Evolutionary conservation across 1,139 yeast genomes (phyloP), one percentile per base, ranked within the genome.

Genomic region (Zygosaccharomyces sapae): DNA sequence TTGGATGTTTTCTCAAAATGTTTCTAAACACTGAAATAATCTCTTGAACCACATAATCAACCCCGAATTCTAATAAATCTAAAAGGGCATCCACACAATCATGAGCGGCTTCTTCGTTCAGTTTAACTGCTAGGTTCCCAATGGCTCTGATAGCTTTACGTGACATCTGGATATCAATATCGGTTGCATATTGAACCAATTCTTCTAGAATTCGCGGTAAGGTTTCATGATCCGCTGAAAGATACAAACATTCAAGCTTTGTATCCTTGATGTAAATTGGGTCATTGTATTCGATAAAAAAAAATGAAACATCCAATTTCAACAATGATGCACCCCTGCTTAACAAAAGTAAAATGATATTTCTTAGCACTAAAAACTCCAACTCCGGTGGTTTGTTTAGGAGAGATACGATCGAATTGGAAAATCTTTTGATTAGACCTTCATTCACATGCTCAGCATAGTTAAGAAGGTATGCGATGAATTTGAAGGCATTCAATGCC

Each of bases 261-360:
- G 97, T 86, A 57, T 89, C 94, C 65, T 89, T 88, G 61, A 92
- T 83, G 63, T 86, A 92, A 19, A 86, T 81, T 0, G 95, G 94
- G 63, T 90, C 97, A 61, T 85, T 84, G 58, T 79, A 86, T 53
- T 81, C 81, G 66, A 94, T 83, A 65, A 87, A 88, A 63, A 90
- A 87, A 69, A 81, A 79, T 48, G 81, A 80, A 25, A 84, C 88
- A 54, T 85, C 94, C 47, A 87, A 71, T 19, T 72, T 70, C 20
- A 70, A 62, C 4, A 86, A 69, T 49, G 87, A 70, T 16, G 78
- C 75, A 16, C 83, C 81, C 50, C 82, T 76, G 36, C 88, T 81
- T 49, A 89, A 74, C 29, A 89, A 73, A 19, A 90, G 69, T 34
- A 90, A 66, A 20, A 88, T 86, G 42, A 89, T 84, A 63, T 90